Base-by-base conservation (phyloP, 192 early-diverging fungal genomes). In the Linnemannia hyalina region DNA sequence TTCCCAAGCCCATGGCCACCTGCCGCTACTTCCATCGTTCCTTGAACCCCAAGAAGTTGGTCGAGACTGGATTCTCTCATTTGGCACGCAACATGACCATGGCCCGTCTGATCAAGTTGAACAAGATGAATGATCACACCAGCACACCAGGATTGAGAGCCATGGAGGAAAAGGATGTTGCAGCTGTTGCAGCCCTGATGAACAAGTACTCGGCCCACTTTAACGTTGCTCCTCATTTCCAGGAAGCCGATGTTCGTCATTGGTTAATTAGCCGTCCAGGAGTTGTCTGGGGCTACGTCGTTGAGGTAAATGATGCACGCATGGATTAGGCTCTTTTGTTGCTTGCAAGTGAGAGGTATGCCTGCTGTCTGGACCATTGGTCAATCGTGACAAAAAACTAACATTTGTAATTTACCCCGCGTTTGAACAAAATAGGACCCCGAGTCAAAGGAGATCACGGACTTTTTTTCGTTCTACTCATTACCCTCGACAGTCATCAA, bases 201-300 rank as follows among this genome's bases (percentile, higher is more conserved):
- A 96, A 96, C 82, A 89, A 92, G 49, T 98, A 96, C 87, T 89
- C 95, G 80, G 77, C 88, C 65, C 89, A 85, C 75, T 92, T 91
- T 72, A 91, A 95, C 65, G 78, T 99, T 70, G 90, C 95, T 16
- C 94, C 96, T 40, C 82, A 90, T 41, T 97, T 97, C 78, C 91
- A 92, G 44, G 95, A 97, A 77, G 97, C 95, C 0, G 98, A 99
- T 83, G 91, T 99, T 36, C 88, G 88, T 29, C 99, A 99, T 82
- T 99, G 97, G 97, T 82, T 99, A 36, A 75, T 97, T 78, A 97
- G 97, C 44, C 92, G 93, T 73, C 88, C 95, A 13, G 91, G 90
- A 41, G 99, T 99, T 9, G 91, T 99, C 26, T 98, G 95, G 94
- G 96, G 95, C 68, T 99, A 96, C 84, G 99, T 99, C n/a, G 96